Evolutionary conservation across 371 early-diverging fungal genomes (phyloP).

Genomic region (Mortierella sp.): DNA sequence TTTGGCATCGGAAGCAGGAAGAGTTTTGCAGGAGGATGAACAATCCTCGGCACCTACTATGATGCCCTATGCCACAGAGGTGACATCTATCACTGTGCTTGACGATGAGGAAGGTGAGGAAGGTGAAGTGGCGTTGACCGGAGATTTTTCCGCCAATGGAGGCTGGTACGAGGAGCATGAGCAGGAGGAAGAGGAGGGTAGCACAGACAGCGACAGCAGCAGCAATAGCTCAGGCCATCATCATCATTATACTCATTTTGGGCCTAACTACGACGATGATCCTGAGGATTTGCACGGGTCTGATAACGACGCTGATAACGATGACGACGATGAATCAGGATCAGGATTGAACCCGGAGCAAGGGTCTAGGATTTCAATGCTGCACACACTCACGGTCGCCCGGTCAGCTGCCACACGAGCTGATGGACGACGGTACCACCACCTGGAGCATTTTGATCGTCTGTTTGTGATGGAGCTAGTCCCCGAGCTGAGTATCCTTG

Average conservation of each 20-base stretch:
- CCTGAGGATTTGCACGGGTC: constrained; percentile 12
- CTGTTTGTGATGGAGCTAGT: constrained; percentile 43
- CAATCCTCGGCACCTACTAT: not conserved
- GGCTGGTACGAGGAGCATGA: constrained; percentile 16
- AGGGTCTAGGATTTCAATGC: not conserved
- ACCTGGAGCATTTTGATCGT: constrained; percentile 49
- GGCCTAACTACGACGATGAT: constrained; percentile 5
- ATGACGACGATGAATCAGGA: not conserved
- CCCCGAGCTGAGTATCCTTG: constrained; percentile 42
- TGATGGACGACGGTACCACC: constrained; percentile 34
- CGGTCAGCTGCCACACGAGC: constrained; percentile 40
- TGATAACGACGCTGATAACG: not conserved
- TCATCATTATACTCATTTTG: constrained; percentile 5
- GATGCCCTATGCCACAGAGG: constrained; percentile 9
- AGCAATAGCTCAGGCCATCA: constrained; percentile 14
- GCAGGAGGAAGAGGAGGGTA: not conserved
- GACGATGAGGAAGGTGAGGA: constrained; percentile 8
- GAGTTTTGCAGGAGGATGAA: not conserved
- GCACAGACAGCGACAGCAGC: constrained; percentile 15
- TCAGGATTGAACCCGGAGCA: not conserved
- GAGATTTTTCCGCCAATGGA: not conserved
- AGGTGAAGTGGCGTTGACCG: not conserved
- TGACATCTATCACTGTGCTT: not conserved
- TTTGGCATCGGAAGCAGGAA: not conserved
- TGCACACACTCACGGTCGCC: constrained; percentile 43